These are phyloP conservation scores for Cyberlindnera amylophila DNA, from an alignment of 805 yeast species.

Conservation along the genomic window DNA sequence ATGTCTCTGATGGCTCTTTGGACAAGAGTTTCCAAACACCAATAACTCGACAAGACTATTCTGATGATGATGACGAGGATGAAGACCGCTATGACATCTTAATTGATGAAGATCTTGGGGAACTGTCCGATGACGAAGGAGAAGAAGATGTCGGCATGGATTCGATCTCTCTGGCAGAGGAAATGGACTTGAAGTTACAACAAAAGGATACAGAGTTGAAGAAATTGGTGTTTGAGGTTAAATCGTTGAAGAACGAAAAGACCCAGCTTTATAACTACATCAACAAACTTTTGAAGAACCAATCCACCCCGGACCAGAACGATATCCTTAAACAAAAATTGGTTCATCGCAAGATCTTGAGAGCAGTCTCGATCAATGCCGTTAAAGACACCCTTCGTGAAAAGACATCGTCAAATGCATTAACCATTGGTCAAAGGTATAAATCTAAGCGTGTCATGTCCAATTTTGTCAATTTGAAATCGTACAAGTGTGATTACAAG, in stretches of 20 bases:
- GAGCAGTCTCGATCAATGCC: conserved; percentile 19
- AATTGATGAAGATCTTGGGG: conserved; percentile 1
- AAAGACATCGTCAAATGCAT: background rate
- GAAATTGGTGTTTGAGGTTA: conserved; percentile 19
- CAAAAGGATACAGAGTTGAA: conserved; percentile 12
- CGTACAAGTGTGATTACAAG: conserved; percentile 6
- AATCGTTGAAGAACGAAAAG: conserved; percentile 24
- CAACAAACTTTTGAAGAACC: conserved; percentile 22
- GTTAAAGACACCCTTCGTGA: background rate
- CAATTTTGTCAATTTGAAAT: conserved; percentile 15
- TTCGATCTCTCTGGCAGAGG: conserved; percentile 8
- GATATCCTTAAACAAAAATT: conserved; percentile 24
- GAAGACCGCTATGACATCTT: conserved; percentile 1
- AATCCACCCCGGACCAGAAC: conserved; percentile 18
- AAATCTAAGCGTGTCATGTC: conserved; percentile 14
- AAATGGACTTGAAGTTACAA: conserved; percentile 12
- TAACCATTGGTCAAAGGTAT: background rate
- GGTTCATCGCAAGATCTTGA: conserved; percentile 24
- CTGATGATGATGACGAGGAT: background rate
- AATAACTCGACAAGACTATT: background rate
- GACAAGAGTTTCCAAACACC: background rate
- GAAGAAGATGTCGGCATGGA: conserved; percentile 1
- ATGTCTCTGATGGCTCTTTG: background rate
- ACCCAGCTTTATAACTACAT: conserved; percentile 24
- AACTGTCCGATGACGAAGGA: conserved; percentile 6